Evolutionary conservation across 768 basidiomycete species (phyloP), one percentile per base, ranked within the genome.

Genomic region (Atractiella rhizophila): DNA sequence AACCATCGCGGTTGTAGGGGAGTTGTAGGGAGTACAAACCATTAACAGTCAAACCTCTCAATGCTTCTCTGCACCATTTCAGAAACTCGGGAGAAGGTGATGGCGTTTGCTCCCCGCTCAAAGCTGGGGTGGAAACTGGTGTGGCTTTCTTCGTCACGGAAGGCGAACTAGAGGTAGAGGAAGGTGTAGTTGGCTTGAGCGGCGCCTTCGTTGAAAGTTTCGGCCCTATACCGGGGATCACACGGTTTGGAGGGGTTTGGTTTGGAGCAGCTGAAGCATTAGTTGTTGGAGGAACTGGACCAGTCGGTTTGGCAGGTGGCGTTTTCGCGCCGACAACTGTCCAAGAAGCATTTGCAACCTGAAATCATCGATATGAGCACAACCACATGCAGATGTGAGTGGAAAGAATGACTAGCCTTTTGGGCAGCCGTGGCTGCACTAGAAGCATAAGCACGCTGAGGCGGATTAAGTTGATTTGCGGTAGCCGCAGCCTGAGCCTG

Each of bases 61-160:
- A 60, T 2, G 80, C 73, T 40, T 79, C 75, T 46, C 68, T 73
- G 47, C 83, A 62, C 91, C 91, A 96, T 52, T 75, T 74, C 48
- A 96, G 61, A 62, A 98, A 91, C 32, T 94, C 86, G 41, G 75
- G 68, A 2, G 82, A 81, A 13, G 85, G 80, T 4, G 73, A 61
- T 2, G 66, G 59, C 2, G 71, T 66, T 34, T 64, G 57, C 26
- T 82, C 76, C 26, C 81, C 80, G 26, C 59, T 60, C 49, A 68
- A 68, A 13, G 69, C 61, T 8, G 59, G 47, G 30, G 58, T 56
- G 48, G 2, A 56, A 26, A 57, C 53, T 34, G 65, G 58, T 19
- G 63, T 63, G 37, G 60, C 48, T 15, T 59, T 55, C n/a, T 48
- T 51, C 2, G 50, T 40, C 9, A 52, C 44, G n/a, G 59, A 44